A percentile compares a stretch with the other conserved stretches of the same genome.
These are phyloP conservation scores for Huntiella omanensis DNA, from an alignment of 2,329 filamentous ascomycete genomes.

Conservation along the genomic window DNA sequence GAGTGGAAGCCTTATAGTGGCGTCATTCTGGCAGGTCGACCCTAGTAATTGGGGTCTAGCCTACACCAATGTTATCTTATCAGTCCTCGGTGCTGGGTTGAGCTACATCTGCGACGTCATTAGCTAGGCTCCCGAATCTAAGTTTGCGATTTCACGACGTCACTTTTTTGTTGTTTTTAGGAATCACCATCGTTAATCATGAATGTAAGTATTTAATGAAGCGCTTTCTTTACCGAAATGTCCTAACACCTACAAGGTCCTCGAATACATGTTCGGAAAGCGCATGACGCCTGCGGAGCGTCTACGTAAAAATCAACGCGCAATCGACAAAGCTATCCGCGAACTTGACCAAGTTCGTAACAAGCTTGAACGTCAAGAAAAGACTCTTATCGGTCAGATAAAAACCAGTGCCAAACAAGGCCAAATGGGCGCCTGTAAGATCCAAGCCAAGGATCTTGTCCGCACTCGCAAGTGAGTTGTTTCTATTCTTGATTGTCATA, in stretches of 20 bases:
- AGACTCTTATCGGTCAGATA: constrained; percentile 88
- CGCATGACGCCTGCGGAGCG: constrained; percentile 93
- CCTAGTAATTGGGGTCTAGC: neutral
- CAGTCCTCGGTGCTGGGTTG: no score
- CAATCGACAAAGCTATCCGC: constrained; percentile 90
- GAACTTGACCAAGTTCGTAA: constrained; percentile 88
- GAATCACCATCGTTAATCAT: constrained; percentile 20
- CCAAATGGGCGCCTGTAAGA: constrained; percentile 95
- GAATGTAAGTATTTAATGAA: constrained; percentile 28
- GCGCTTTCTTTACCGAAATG: neutral
- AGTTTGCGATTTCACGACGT: no score
- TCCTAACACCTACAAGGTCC: constrained; percentile 38
- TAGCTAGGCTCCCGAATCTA: no score
- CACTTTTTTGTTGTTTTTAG: no score
- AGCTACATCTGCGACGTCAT: no score
- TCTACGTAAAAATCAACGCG: constrained; percentile 82
- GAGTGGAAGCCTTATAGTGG: no score
- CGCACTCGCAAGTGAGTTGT: constrained; percentile 55
- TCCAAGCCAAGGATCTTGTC: constrained; percentile 93
- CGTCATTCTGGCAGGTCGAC: no score
- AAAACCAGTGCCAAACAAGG: constrained; percentile 97
- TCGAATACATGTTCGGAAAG: constrained; percentile 99
- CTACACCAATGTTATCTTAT: neutral
- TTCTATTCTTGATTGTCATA: neutral
- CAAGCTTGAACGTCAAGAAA: constrained; percentile 97